phyloP scores from a whole-genome alignment of 2,329 filamentous ascomycete species.

The Sclerotinia glacialis region DNA sequence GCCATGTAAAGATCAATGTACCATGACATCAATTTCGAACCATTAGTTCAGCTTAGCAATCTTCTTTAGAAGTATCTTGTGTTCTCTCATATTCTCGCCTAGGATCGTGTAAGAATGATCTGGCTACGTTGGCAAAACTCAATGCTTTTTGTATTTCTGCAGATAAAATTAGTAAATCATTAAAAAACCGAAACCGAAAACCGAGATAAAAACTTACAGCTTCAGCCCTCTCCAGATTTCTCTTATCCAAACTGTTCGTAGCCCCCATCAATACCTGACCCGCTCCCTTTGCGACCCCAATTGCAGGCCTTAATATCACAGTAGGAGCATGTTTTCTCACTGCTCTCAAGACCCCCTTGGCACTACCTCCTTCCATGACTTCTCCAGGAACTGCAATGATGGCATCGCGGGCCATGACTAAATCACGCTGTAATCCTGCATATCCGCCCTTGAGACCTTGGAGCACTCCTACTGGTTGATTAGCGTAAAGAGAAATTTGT shows the following conservation, averaged over 20 bases:
- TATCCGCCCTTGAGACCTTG: slow-evolving; percentile 84
- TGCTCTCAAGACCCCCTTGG: slow-evolving; percentile 74
- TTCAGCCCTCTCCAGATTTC: slow-evolving; percentile 75
- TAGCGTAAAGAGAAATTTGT: slow-evolving; percentile 86
- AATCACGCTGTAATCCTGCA: slow-evolving; percentile 76
- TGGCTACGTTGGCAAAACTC: slow-evolving; percentile 16
- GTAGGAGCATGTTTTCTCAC: slow-evolving; percentile 84
- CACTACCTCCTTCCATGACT: slow-evolving; percentile 80
- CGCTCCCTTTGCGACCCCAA: slow-evolving; percentile 84
- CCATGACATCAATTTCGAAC: slow-evolving; percentile 3
- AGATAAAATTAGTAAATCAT: neutral
- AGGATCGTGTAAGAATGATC: neutral
- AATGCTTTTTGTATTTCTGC: slow-evolving; percentile 42
- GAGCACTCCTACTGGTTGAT: slow-evolving; percentile 85
- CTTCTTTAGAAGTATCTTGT: neutral
- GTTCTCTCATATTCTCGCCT: neutral
- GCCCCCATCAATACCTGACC: slow-evolving; percentile 88
- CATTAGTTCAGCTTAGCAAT: neutral
- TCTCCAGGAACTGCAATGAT: slow-evolving; percentile 94
- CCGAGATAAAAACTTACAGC: slow-evolving; percentile 67
- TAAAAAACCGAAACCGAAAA: slow-evolving; percentile 33
- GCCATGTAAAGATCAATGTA: neutral
- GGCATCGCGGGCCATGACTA: slow-evolving; percentile 83
- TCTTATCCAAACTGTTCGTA: slow-evolving; percentile 84
- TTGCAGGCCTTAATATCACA: slow-evolving; percentile 83